Conservation (phyloP, 106 monocot species). For the Ottelia alismoides region DNA sequence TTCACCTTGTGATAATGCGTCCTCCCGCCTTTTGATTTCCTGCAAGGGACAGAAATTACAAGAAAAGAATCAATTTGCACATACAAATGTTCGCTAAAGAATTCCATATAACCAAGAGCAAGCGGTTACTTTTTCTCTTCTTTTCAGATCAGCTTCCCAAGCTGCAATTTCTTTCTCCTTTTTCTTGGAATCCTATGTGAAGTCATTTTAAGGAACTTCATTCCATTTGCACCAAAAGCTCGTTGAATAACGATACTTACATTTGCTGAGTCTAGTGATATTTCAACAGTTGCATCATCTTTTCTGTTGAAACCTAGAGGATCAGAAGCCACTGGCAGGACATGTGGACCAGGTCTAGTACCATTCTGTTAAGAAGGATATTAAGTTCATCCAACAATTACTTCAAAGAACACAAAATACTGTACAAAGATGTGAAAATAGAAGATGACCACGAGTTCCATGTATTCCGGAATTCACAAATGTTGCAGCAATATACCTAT, state of each 20-base stretch:
- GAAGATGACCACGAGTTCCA: too few relatives aligned
- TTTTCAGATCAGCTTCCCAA: background rate
- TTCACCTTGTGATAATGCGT: slow-evolving; percentile 7
- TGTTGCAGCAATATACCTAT: too few relatives aligned
- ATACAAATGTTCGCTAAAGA: too few relatives aligned
- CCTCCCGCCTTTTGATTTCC: slow-evolving; percentile 14
- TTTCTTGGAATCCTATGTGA: background rate
- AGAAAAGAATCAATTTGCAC: too few relatives aligned
- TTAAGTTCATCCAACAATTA: too few relatives aligned
- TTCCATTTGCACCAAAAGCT: background rate
- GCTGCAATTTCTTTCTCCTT: background rate
- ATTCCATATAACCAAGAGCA: background rate
- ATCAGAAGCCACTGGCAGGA: background rate
- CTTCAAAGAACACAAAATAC: too few relatives aligned
- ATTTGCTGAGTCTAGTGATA: background rate
- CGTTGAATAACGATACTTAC: background rate
- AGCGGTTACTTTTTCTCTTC: background rate
- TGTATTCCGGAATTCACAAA: too few relatives aligned
- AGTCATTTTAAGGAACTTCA: background rate
- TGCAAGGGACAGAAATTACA: background rate
- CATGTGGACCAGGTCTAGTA: background rate
- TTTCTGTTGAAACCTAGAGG: background rate
- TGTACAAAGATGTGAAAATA: too few relatives aligned
- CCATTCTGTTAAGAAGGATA: too few relatives aligned
- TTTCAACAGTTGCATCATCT: background rate